A percentile compares a stretch with the other conserved stretches of the same genome.
Evolutionary conservation across 148 eudicot species (phyloP).

Genomic region (Rhododendron kiyosumense): DNA sequence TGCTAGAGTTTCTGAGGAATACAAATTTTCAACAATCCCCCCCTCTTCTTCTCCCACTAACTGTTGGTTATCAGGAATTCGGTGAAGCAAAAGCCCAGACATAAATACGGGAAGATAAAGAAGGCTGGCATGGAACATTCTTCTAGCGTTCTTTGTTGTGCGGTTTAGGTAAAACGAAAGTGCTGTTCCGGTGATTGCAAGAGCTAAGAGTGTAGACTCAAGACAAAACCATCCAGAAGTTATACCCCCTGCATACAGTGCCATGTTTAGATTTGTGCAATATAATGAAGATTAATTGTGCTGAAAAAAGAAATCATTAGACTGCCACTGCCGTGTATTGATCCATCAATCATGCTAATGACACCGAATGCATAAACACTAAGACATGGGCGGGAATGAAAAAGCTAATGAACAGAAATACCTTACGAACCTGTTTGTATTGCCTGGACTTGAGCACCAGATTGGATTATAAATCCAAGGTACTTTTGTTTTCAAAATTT

Average conservation of each 20-base stretch:
- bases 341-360: background rate
- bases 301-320: background rate
- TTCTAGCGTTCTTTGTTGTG: constrained; percentile 65
- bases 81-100: constrained; percentile 88
- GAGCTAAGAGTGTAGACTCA: constrained; percentile 74
- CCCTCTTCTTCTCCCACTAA: constrained; percentile 12
- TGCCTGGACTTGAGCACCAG: background rate
- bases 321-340: background rate
- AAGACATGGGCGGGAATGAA: background rate
- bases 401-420: background rate
- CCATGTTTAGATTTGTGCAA: background rate
- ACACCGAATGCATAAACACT: background rate
- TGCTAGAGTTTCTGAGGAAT: constrained; percentile 17
- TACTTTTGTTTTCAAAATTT: background rate
- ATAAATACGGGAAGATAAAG: constrained; percentile 93
- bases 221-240: constrained; percentile 95
- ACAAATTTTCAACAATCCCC: constrained; percentile 5
- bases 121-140: constrained; percentile 96
- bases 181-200: constrained; percentile 73
- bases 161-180: constrained; percentile 62
- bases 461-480: background rate
- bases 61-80: constrained; percentile 50
- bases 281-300: background rate
- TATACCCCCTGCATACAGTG: constrained; percentile 61
- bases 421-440: background rate